Evolutionary conservation across 2,329 filamentous ascomycete genomes (phyloP), one percentile per base, ranked within the genome.

Genomic region (Calonectria naviculata): DNA sequence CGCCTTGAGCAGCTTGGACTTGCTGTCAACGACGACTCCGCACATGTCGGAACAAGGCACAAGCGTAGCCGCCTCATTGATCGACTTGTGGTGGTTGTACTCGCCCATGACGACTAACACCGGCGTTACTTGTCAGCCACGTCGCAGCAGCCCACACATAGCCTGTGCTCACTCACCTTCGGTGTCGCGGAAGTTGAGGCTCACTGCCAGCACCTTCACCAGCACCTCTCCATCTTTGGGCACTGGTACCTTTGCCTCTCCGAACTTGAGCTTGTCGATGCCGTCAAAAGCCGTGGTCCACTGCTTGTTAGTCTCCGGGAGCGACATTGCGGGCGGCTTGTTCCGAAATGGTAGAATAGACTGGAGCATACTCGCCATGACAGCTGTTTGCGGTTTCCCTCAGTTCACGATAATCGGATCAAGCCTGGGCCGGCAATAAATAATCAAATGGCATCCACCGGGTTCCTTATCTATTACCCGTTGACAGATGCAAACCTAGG

Each of bases 11-110:
- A 77, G 75, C 6, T 72, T 54, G 7, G 83, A 82, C 3, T 81
- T 79, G 12, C 85, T 83, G n/a, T 82, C 84, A 2, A 89, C 83
- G 54, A 94, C 84, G 10, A 86, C 85, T 52, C 92, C 93, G 81
- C 91, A 93, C 87, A 93, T 93, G 81, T 94, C 93, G 26, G 91
- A 93, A 81, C 90, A 92, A 1, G 92, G 91, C 1, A 94, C 89
- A 15, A 93, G 76, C 67, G 85, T 70, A 65, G 81, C 65, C 64
- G 80, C 72, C 42, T 80, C 74, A 17, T 80, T 71, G 54, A 90
- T 82, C 5, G 87, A 85, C 75, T 88, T 87, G 83, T 93, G 91
- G 81, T 94, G 91, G 78, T 86, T 90, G 83, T 93, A 94, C 15
- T 90, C 84, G 34, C 92, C 92, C 84, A 88, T 91, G 77, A 85